These are phyloP conservation scores for Polyporus tsugae DNA, from an alignment of 1,284 basidiomycete species.

Conservation along the genomic window DNA sequence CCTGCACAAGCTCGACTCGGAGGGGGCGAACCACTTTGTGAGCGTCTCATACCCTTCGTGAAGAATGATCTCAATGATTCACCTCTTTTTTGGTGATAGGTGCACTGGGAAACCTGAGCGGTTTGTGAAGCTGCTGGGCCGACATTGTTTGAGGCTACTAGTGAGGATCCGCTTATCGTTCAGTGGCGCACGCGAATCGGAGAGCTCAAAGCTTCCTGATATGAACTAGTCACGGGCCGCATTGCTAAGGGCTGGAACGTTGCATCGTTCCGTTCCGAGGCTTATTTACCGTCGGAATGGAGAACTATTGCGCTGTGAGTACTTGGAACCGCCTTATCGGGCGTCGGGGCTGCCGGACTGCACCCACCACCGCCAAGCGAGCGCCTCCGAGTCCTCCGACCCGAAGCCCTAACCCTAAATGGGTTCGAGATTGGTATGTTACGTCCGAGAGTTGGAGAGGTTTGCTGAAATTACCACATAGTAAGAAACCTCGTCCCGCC, in stretches of 20 bases:
- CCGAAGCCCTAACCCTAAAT: constrained; percentile 28
- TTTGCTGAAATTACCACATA: constrained; percentile 12
- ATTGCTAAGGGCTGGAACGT: constrained; percentile 1
- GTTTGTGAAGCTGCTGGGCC: constrained; percentile 15
- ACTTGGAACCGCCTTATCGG: constrained; percentile 23
- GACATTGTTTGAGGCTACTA: constrained; percentile 11
- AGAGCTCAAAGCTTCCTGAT: constrained; percentile 5
- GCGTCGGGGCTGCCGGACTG: constrained; percentile 24
- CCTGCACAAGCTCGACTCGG: constrained; percentile 18
- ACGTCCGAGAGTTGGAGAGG: constrained; percentile 24
- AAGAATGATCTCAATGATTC: constrained; percentile 9
- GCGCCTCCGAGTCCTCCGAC: constrained; percentile 15
- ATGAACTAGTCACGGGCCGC: constrained; percentile 4
- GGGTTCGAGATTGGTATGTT: constrained; percentile 29
- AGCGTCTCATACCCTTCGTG: constrained; percentile 17
- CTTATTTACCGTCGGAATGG: constrained; percentile 16
- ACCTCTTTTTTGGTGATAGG: constrained; percentile 13
- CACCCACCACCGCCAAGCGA: constrained; percentile 21
- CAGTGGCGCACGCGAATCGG: background rate
- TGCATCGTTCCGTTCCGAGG: constrained; percentile 7
- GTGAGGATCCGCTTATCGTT: constrained; percentile 3
- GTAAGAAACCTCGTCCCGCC: constrained; percentile 26
- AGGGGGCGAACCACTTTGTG: constrained; percentile 25
- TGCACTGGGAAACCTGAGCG: constrained; percentile 22
- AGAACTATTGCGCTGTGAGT: constrained; percentile 9